Percentiles rank a stretch among this genome's conserved stretches.
Conservation (phyloP, 2,329 filamentous ascomycete species). For the Stagonosporopsis rhizophila region DNA sequence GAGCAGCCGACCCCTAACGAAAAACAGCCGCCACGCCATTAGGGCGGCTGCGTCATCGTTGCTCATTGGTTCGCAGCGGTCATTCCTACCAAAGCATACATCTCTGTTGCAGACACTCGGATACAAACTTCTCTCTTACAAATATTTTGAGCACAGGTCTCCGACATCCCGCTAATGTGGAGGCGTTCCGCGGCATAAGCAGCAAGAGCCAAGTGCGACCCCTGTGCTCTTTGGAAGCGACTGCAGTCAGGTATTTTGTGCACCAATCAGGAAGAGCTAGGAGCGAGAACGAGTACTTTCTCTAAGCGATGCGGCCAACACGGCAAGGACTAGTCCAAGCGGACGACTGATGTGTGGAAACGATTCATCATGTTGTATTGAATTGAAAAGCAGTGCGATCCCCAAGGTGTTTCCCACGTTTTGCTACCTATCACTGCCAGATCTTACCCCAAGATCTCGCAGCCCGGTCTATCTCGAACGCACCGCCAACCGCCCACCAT, state of each 20-base stretch:
- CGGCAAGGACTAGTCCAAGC: conserved; percentile 12
- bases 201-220: not conserved
- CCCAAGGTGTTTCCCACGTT: not conserved
- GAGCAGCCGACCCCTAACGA: not conserved
- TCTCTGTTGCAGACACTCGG: conserved; percentile 1
- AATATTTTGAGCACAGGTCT: not conserved
- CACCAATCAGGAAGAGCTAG: conserved; percentile 15
- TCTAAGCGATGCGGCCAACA: conserved; percentile 11
- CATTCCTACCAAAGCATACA: not conserved
- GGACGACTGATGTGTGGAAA: conserved; percentile 3
- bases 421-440: not conserved
- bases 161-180: conserved; percentile 1
- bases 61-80: not conserved
- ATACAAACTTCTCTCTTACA: not conserved
- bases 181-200: not conserved
- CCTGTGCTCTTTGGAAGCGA: conserved; percentile 8
- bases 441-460: conserved; percentile 6
- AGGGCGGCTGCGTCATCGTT: not conserved
- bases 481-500: not conserved
- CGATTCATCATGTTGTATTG: conserved; percentile 5
- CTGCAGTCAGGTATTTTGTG: conserved; percentile 8
- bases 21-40: not conserved
- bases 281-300: conserved; percentile 17
- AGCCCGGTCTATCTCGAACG: not conserved
- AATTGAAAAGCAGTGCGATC: conserved; percentile 12